Evolutionary conservation across 1,284 basidiomycete genomes (phyloP), one percentile per base, ranked within the genome.

Genomic region (Ganoderma boninense): DNA sequence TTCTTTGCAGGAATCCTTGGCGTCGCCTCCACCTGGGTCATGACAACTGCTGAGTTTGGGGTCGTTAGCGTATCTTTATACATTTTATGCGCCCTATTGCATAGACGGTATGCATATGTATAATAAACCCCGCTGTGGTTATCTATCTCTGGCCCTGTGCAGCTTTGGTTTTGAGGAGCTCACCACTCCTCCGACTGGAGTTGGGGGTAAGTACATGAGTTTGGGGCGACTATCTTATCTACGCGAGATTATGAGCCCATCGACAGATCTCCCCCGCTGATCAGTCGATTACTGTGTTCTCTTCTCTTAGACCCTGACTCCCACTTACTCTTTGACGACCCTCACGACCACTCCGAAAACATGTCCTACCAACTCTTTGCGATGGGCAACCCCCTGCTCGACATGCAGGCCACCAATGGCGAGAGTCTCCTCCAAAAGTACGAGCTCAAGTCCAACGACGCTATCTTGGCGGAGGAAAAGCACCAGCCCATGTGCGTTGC

Each of bases 391-490:
- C 95, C 95, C 76, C 86, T 97, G 81, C 91, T 97, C 72, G 95
- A 97, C 81, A 92, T 97, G 83, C 95, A 96, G 82, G 94, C 96
- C 77, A 90, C 84, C 71, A 87, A 96, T 74, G 96, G 95, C 67
- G 94, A 97, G 80, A 86, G 86, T 61, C 88, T 99, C 71, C 87
- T 99, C 69, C 86, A 93, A 77, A 99, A 98, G 84, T 99, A 99
- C 82, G 89, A 84, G 73, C 90, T 99, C 80, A 96, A 97, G 82
- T 85, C 97, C 66, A 98, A 99, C 87, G 96, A 99, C 81, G 97
- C 98, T 67, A 97, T 99, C 81, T 90, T 99, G 69, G 98, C 97
- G 32, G 94, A 94, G 77, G 92, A 93, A 69, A 94, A 62, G 40
- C 60, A 99, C 78, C 84, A 87, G 72, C 87, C 91, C 54, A 92